Percentiles rank a stretch among this genome's conserved stretches.
phyloP scores from a whole-genome alignment of 2,329 filamentous ascomycete species.

The Aspergillus melleus region DNA sequence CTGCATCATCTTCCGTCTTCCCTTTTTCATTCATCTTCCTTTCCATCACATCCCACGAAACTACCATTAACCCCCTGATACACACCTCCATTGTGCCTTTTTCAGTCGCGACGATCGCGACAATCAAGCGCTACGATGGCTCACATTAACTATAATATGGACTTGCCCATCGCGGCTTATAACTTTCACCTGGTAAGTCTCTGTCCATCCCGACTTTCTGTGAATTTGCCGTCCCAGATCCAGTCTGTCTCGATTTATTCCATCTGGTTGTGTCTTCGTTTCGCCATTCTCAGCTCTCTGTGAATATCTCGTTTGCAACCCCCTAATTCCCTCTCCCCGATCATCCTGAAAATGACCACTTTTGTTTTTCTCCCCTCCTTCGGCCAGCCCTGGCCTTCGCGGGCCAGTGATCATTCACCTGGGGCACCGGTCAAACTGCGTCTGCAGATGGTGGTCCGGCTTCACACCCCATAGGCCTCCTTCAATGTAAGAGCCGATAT shows the following conservation, averaged over 20 bases:
- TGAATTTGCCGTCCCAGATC: background rate
- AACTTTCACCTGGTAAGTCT: slow-evolving; percentile 24
- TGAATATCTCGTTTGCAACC: background rate
- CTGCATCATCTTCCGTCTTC: too few relatives aligned
- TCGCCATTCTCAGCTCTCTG: background rate
- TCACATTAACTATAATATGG: slow-evolving; percentile 15
- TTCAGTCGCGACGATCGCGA: too few relatives aligned
- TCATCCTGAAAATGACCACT: background rate
- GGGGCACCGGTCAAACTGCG: slow-evolving; percentile 12
- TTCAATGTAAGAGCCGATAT: slow-evolving; percentile 18
- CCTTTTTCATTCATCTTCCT: too few relatives aligned
- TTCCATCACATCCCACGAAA: too few relatives aligned
- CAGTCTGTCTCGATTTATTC: background rate
- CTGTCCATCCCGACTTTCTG: background rate
- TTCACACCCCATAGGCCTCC: slow-evolving; percentile 15
- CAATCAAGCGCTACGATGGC: too few relatives aligned
- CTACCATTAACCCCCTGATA: too few relatives aligned
- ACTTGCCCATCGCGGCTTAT: slow-evolving; percentile 25
- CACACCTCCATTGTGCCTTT: too few relatives aligned
- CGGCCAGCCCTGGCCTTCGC: background rate
- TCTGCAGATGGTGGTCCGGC: slow-evolving; percentile 7
- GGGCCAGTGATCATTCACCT: slow-evolving; percentile 12
- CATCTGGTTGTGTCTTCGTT: background rate
- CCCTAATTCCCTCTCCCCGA: too few relatives aligned
- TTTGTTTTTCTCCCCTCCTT: background rate